Evolutionary conservation across 2,329 filamentous ascomycete species (phyloP), one percentile per base, ranked within the genome.

Genomic region (Clarireedia monteithiana): DNA sequence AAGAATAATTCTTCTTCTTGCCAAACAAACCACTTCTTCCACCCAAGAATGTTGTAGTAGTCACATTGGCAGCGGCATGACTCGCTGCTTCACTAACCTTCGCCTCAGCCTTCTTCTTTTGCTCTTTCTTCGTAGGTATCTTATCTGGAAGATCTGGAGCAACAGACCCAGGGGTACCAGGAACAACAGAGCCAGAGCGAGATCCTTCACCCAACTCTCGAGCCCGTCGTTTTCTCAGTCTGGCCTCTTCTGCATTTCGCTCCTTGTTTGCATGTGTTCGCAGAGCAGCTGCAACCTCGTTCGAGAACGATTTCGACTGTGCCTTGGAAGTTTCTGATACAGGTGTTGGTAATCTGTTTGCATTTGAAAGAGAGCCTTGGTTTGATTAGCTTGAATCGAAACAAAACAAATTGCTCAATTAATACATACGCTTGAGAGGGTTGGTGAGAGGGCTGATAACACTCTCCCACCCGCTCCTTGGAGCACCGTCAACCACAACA

Each of bases 71-170:
- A 60, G 86, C 88, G 23, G 85, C 83, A 62, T 92, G 90, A 62
- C 86, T 88, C 57, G 85, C 85, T 17, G 86, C 86, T 66, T 95
- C 89, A 0, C 84, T 87, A 23, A 85, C 81, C 64, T 88, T 89
- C 3, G 77, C 76, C 58, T 89, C 85, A n/a, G 84, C 81, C 62
- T 86, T 79, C 61, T 85, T 87, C 70, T 86, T 89, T 68, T 86
- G 78, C 69, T 96, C 91, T 73, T 96, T 96, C 77, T 96, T 96
- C 4, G 86, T 88, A 51, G 89, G 78, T 3, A 83, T 78, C 70
- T 91, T 92, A 62, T 84, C 81, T 1, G 82, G 78, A 1, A 75
- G 69, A 53, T 87, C 85, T 0, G 84, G 80, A 1, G 85, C 82
- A 44, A 81, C 77, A 1, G 81, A 76, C 5, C 81, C 82, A 3